A percentile compares a stretch with the other conserved stretches of the same genome.
Evolutionary conservation across 768 basidiomycete species (phyloP).

Genomic region (Tephrocybe sp.): DNA sequence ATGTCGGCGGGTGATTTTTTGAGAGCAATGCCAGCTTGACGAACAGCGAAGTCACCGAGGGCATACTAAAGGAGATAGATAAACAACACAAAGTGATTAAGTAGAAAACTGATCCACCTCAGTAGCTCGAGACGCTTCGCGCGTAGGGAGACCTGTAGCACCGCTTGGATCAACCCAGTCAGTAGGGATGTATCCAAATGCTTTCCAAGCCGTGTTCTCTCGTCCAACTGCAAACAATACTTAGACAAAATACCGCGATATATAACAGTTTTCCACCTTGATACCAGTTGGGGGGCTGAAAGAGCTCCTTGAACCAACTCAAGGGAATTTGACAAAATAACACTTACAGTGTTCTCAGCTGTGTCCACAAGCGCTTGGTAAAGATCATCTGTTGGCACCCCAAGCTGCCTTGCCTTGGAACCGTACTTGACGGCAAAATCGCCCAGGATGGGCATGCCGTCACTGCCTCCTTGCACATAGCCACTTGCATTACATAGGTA

Average conservation of each 20-base stretch:
- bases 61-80: slow-evolving; percentile 32
- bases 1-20: slow-evolving; percentile 36
- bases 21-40: slow-evolving; percentile 43
- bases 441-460: slow-evolving; percentile 51
- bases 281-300: slow-evolving; percentile 51
- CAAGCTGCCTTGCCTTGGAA: slow-evolving; percentile 30
- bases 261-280: slow-evolving; percentile 25
- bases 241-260: neutral
- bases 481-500: slow-evolving; percentile 27
- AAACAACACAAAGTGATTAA: neutral
- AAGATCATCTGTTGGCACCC: slow-evolving; percentile 42
- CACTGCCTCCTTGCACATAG: slow-evolving; percentile 47
- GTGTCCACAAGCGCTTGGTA: slow-evolving; percentile 50
- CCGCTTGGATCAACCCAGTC: slow-evolving; percentile 47
- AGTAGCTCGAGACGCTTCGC: slow-evolving; percentile 46
- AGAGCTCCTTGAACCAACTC: neutral
- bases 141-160: slow-evolving; percentile 42
- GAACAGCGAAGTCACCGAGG: slow-evolving; percentile 49
- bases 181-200: slow-evolving; percentile 47
- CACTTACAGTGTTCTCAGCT: slow-evolving; percentile 46
- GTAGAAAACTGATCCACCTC: slow-evolving; percentile 31
- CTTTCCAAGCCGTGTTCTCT: slow-evolving; percentile 52
- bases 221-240: slow-evolving; percentile 32
- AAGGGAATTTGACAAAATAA: neutral
- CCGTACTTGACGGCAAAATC: slow-evolving; percentile 50